Base-by-base conservation (phyloP, 1,139 yeast species). In the Diutina neorugosa region DNA sequence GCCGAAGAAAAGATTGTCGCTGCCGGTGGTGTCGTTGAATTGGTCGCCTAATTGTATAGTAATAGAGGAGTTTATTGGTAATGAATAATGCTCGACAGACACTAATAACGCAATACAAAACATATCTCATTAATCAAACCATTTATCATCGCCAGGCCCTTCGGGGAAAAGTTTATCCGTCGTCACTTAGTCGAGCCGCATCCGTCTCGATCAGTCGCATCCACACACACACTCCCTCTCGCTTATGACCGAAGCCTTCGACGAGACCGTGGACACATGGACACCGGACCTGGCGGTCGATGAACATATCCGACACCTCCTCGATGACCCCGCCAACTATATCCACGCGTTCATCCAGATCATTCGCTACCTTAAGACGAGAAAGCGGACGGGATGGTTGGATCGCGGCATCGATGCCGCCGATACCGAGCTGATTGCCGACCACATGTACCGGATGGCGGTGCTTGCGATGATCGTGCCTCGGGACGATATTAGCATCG, bases 1-100 rank as follows among this genome's bases (percentile, higher is more conserved):
- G 99, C 99, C 74, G 99, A 94, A 85, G 91, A 93, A 82, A 94
- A 93, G 85, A 94, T 94, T 83, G 89, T 87, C 85, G 98, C 96
- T 74, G 99, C 86, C 73, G 99, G 99, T 82, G 99, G 99, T 86
- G 98, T 86, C 73, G 96, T 93, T 76, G 98, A 93, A 83, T 88
- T 93, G 76, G 78, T 93, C 77, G 98, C 98, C 78, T 93, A 89
- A 86, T 65, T 63, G 48, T 44, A 44, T 44, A 44, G 48, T 44
- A 44, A 44, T 44, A 44, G 48, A 44, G 14, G 48, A 23, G 21
- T 27, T 31, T 31, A 31, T 31, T 31, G 37, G 37, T 31, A 31
- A 31, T 31, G 37, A 31, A 31, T 31, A 31, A 31, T 31, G 37
- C 37, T 31, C 37, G n/a, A n/a, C 37, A 31, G n/a, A 31, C 37